phyloP scores from a whole-genome alignment of 2,329 filamentous ascomycete species.

The Ceratocystis eucalypticola region DNA sequence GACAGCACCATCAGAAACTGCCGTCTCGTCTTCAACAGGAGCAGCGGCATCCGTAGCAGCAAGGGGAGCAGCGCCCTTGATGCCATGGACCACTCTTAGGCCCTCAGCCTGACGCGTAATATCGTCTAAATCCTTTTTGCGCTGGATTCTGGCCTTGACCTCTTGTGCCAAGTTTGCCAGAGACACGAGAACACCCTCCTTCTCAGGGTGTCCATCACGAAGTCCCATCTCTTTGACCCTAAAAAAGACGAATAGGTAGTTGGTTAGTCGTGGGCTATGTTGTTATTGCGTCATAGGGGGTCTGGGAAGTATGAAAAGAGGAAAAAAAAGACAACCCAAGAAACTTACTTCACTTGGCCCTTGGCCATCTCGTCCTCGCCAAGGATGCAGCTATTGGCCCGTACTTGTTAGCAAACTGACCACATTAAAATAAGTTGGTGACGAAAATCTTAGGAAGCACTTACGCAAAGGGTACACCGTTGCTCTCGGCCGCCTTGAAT shows the following conservation, averaged over 20 bases:
- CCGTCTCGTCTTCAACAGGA: neutral
- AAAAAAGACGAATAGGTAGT: neutral
- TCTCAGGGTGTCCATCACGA: conserved; percentile 71
- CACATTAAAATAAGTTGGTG: neutral
- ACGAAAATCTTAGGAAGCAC: neutral
- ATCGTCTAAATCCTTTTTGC: conserved; percentile 33
- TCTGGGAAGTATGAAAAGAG: neutral
- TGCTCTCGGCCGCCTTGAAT: conserved; percentile 77
- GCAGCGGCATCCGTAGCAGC: conserved; percentile 2
- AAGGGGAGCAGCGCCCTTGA: conserved; percentile 26
- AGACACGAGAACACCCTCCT: conserved; percentile 68
- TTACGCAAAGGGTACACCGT: conserved; percentile 61
- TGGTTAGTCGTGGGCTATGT: neutral
- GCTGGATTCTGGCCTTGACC: conserved; percentile 37
- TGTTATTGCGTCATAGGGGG: neutral
- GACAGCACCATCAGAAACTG: conserved; percentile 11
- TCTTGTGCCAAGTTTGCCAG: conserved; percentile 49
- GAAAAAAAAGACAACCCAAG: neutral
- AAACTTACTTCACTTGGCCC: conserved; percentile 54
- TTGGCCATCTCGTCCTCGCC: conserved; percentile 78
- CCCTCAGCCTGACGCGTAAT: conserved; percentile 33
- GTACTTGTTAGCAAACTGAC: conserved; percentile 5
- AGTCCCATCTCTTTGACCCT: conserved; percentile 63
- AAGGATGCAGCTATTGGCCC: conserved; percentile 49
- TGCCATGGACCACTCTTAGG: conserved; percentile 34